Evolutionary conservation across 768 basidiomycete genomes (phyloP).

Genomic region (Russula vinacea): DNA sequence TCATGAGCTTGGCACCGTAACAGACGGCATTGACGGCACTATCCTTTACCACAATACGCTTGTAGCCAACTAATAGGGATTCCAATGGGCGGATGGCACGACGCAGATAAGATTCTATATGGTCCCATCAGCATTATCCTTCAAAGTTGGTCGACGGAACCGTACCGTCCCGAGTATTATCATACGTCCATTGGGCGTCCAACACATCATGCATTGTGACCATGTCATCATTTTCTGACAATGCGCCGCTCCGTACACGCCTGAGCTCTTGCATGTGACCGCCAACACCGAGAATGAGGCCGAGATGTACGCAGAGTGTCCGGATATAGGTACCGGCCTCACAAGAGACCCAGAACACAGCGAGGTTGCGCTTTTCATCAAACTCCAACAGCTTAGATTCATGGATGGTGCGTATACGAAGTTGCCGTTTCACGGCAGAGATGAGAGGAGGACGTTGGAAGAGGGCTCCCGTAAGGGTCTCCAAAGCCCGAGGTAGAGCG

Average conservation of each 20-base stretch:
- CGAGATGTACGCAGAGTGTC: constrained; percentile 96
- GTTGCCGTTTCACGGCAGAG: constrained; percentile 96
- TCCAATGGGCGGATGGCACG: constrained; percentile 93
- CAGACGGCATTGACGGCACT: constrained; percentile 99
- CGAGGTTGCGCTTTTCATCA: constrained; percentile 94
- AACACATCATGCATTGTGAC: constrained; percentile 99
- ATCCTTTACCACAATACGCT: constrained; percentile 98
- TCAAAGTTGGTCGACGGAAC: constrained; percentile 9
- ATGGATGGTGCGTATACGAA: constrained; percentile 96
- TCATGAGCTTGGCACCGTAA: constrained; percentile 99
- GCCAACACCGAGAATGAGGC: constrained; percentile 90
- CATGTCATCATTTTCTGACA: constrained; percentile 97
- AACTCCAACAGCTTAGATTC: constrained; percentile 95
- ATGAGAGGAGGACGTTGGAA: constrained; percentile 99
- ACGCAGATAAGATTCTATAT: constrained; percentile 88
- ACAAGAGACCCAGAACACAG: constrained; percentile 98
- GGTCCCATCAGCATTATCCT: constrained; percentile 22
- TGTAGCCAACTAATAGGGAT: constrained; percentile 91
- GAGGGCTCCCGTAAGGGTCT: constrained; percentile 95
- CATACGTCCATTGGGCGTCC: constrained; percentile 98
- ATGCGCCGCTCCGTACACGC: constrained; percentile 89
- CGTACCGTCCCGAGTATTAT: constrained; percentile 92
- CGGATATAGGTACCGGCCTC: constrained; percentile 97
- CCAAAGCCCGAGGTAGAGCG: constrained; percentile 86
- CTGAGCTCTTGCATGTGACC: constrained; percentile 99